Base-by-base conservation (phyloP, 2,329 filamentous ascomycete genomes). In the Albophoma yamanashiensis region DNA sequence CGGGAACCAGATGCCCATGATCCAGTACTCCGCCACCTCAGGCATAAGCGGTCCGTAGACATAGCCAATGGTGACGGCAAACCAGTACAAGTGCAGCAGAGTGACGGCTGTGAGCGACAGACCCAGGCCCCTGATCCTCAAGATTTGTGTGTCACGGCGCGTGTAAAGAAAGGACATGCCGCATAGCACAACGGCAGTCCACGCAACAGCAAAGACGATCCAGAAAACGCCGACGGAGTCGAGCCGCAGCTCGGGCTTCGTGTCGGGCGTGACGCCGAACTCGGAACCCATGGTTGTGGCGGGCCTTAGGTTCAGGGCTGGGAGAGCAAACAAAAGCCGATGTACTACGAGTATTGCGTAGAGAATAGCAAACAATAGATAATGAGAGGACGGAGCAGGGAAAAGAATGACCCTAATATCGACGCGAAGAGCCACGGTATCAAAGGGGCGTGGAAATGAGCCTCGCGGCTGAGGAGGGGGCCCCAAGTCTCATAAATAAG, bases 1-100 rank as follows among this genome's bases (percentile, higher is more conserved):
- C 14, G 86, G 86, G 3, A 88, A 74, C 69, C 83, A 86, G 59
- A 84, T 76, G 62, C 82, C 80, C 86, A 89, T 89, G 70, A 86
- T 78, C 83, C 85, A 89, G 68, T 79, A 89, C 70, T 87, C 82
- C 20, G 76, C 75, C 25, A 78, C 73, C 58, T 82, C 82, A 0
- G 83, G 81, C 58, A 74, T 71, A 1, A 78, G 62, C 2, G 75
- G 70, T 2, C 72, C 73, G 58, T 76, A 71, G 25, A 71, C 66
- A 59, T 78, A 78, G 1, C 67, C 75, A 3, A 72, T 69, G 62
- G 74, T 69, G 3, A 76, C 71, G 2, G 74, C 70, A 25, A 73
- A 58, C 76, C 76, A 79, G 68, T 78, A 79, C 4, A 73, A 60
- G 60, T 79, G 77, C 25, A 79, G 70, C 39, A 75, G 62, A 6